Base-by-base conservation (phyloP, 345 rosid genomes). In the Hypericum perforatum region DNA sequence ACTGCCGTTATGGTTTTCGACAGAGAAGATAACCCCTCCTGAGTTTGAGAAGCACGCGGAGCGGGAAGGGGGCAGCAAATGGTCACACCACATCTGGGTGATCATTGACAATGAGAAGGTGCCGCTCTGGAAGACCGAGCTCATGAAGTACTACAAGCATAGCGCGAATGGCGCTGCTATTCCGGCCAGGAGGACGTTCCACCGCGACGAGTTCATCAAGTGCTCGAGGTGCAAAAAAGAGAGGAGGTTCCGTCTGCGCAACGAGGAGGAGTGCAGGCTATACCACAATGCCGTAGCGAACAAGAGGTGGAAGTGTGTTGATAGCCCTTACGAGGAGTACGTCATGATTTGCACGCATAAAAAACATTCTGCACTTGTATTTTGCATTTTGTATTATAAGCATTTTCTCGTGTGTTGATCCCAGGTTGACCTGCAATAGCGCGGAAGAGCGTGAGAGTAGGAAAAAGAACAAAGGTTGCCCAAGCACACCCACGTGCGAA, bases 391-490 rank as follows among this genome's bases (percentile, higher is more conserved):
- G 32, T 22, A 1, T 22, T 22, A 22, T n/a, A 22, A 22, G 32
- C 32, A 22, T 22, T 22, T 22, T 22, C 32, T 22, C 1, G 2
- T 22, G 32, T 22, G 32, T 22, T 22, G 32, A 22, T 22, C 32
- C 32, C 57, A 77, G 78, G 44, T 63, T 65, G 10, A 65, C 41
- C 47, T 77, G 82, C 57, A 12, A 42, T 0, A 58, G 11, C 5
- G 71, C 44, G 0, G 82, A 70, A 46, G 80, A 80, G 47, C 45
- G 80, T 9, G 67, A 43, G 0, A 66, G 64, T 43, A 58, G 82
- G 39, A 77, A 57, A 44, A 49, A 41, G 54, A 39, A 45, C 67
- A 63, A 75, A 38, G 75, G 77, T 0, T 77, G 85, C 37, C 69
- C 71, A 7, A 49, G 56, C 5, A 2, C 12, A 2, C 39, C 66